phyloP scores from a whole-genome alignment of 176 grass and related monocot genomes.

The Oryza australiensis region DNA sequence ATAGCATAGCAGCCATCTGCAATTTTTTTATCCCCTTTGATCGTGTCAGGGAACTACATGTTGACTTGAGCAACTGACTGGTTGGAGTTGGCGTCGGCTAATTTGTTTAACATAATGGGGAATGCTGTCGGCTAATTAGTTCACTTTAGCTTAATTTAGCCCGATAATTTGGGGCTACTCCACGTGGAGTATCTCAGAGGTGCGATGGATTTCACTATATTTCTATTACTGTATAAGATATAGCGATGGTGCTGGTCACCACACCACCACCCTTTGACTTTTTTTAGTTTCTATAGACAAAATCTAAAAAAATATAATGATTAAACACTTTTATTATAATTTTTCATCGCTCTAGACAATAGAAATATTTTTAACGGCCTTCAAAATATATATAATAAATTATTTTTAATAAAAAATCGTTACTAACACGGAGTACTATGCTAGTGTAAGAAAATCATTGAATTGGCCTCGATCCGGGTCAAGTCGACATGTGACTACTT shows the following conservation, averaged over 20 bases:
- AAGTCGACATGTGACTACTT: too few relatives aligned
- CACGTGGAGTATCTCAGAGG: not conserved
- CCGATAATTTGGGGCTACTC: not conserved
- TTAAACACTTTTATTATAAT: too few relatives aligned
- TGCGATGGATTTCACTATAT: not conserved
- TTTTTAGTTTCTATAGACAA: too few relatives aligned
- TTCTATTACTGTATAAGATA: too few relatives aligned
- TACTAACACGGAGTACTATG: too few relatives aligned
- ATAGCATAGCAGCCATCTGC: not conserved
- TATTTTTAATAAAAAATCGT: too few relatives aligned
- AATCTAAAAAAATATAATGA: too few relatives aligned
- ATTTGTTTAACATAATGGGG: not conserved
- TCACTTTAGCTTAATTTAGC: not conserved
- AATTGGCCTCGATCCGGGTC: not conserved
- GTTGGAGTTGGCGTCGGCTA: not conserved
- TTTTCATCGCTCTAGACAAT: too few relatives aligned
- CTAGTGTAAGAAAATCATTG: not conserved
- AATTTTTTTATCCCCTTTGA: not conserved
- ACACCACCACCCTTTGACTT: too few relatives aligned
- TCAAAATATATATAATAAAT: too few relatives aligned
- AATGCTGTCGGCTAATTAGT: not conserved
- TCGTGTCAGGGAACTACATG: not conserved
- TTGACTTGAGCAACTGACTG: not conserved
- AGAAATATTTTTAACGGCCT: too few relatives aligned
- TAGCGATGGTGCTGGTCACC: too few relatives aligned